Evolutionary conservation across 2,329 filamentous ascomycete genomes (phyloP), one percentile per base, ranked within the genome.

Genomic region (Kalmusia sp.): DNA sequence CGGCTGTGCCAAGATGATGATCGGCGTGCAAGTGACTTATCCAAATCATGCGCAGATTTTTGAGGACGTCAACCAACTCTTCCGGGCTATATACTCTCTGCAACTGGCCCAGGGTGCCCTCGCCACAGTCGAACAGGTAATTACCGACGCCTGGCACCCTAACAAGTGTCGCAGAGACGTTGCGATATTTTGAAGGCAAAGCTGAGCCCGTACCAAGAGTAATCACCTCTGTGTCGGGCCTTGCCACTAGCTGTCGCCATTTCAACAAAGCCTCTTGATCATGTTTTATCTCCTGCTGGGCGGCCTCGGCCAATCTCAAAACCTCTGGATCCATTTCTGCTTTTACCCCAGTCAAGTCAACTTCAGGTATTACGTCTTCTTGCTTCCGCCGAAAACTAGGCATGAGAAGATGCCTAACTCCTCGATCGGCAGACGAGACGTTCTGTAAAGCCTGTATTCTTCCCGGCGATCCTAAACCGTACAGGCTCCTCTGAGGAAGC

Each of bases 1-100:
- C 84, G n/a, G 85, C 82, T 1, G 87, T 90, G 24, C 95, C 95
- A 17, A 99, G 83, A 69, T 98, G 95, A 75, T 99, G 95, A 76
- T 99, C 95, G 4, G 95, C 95, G 74, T 99, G 95, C 57, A 96
- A 80, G 76, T 99, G 95, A 73, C 91, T 96, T 75, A 99, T 95
- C 86, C 92, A 96, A 58, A 99, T 88, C 62, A 87, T 85, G 49
- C 87, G 88, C 37, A 99, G 80, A 58, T 96, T 87, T 54, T 80
- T 82, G n/a, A 99, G 79, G 11, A 96, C 81, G n/a, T 87, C 80
- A 24, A 79, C 79, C 3, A 93, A 78, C 59, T 91, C 83, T 4
- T 86, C 80, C 0, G 81, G 77, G 5, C 83, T 81, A 65, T 90
- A 93, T 0, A 90, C 80, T 45, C 95, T 89, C 52, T 85, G 86